Percentiles rank a stretch among this genome's conserved stretches.
These are phyloP conservation scores for Pyrenopolyporus hunteri DNA, from an alignment of 495 filamentous ascomycete genomes.

Conservation along the genomic window DNA sequence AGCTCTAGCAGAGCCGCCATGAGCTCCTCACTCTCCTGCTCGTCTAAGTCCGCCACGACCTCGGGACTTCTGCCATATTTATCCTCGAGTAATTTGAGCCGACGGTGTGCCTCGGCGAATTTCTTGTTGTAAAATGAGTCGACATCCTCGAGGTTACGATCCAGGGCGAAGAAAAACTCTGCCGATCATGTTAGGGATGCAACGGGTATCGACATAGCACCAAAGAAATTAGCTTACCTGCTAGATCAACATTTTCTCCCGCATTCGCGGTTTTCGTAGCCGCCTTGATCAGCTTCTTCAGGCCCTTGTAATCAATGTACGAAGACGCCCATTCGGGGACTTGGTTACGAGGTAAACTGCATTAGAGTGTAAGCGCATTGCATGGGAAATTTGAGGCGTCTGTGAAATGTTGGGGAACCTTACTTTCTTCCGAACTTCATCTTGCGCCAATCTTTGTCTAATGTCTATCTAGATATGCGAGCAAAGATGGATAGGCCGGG, in stretches of 20 bases:
- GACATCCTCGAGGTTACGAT: conserved; percentile 95
- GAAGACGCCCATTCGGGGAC: conserved; percentile 93
- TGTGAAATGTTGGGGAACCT: conserved; percentile 7
- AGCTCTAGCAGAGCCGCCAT: conserved; percentile 88
- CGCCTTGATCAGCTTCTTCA: conserved; percentile 93
- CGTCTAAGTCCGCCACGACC: conserved; percentile 57
- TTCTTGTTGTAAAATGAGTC: conserved; percentile 97
- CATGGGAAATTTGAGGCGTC: background rate
- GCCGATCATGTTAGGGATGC: conserved; percentile 43
- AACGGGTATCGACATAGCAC: conserved; percentile 31
- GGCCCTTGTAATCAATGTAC: conserved; percentile 95
- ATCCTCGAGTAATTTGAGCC: conserved; percentile 82
- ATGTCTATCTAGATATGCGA: background rate
- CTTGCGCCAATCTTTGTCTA: conserved; percentile 13
- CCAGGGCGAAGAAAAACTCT: conserved; percentile 95
- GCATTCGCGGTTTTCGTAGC: conserved; percentile 65
- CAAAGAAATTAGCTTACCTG: conserved; percentile 55
- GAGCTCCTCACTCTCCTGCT: conserved; percentile 86
- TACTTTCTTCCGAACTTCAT: conserved; percentile 87
- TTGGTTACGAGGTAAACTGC: conserved; percentile 85
- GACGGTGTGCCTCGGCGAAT: conserved; percentile 77
- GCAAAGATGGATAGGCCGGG: background rate
- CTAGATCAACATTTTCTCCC: conserved; percentile 78
- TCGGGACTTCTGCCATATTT: conserved; percentile 72
- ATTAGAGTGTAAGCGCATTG: conserved; percentile 32